Evolutionary conservation across 805 yeast genomes (phyloP), one percentile per base, ranked within the genome.

Genomic region (Spathaspora arborariae): DNA sequence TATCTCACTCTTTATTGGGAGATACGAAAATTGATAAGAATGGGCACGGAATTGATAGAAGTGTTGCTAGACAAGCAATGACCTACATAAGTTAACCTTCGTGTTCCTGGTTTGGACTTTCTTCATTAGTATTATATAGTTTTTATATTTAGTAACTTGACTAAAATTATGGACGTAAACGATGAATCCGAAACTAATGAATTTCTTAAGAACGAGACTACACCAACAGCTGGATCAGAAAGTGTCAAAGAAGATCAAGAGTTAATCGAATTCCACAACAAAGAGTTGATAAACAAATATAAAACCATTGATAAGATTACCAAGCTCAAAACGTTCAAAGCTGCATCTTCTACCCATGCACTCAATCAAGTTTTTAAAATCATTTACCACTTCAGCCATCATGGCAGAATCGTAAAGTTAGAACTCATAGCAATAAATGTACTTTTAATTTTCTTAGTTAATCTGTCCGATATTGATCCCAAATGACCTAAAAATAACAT

Each of bases 1-100:
- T 78, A 76, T 46, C 55, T 79, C n/a, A 69, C 74, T 2, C 58
- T 76, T 33, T 71, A 68, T 46, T 50, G 60, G 9, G 47, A 59
- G 4, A 53, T 70, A 4, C 68, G 67, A 44, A 54, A 58, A 10
- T 26, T 43, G n/a, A 20, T 78, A 6, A 59, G 81, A 52, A 42
- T 48, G n/a, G 68, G 72, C 49, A 59, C 58, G n/a, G 51, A 47
- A 15, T 52, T 67, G 3, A 56, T 72, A 10, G 58, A 58, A 2
- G 41, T 44, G 4, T 35, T 74, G 5, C 11, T 48, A 4, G 15
- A 41, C 2, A n/a, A 41, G 16, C 47, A 46, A 18, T 40, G 45
- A 20, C 9, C 16, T 5, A 26, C 42, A 16, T 37, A 49, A 11
- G 9, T 34, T 5, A 35, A 42, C 45, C 51, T 8, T n/a, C 34